Percentiles rank a stretch among this genome's conserved stretches.
phyloP scores from a whole-genome alignment of 2,329 filamentous ascomycete species.

The Tolypocladium pustulatum region DNA sequence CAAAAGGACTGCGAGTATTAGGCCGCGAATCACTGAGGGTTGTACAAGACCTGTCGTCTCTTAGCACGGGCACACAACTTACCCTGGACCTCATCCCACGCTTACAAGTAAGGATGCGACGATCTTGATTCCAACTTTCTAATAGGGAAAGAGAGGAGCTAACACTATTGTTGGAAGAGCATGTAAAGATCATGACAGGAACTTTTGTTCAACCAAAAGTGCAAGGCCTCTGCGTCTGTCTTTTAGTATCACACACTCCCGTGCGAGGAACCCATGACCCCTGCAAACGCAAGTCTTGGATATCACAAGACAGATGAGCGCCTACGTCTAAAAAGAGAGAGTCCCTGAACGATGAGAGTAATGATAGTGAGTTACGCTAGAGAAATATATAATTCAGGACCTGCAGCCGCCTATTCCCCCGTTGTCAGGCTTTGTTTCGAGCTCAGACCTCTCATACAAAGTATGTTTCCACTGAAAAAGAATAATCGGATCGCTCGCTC shows the following conservation, averaged over 20 bases:
- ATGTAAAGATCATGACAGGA: too few relatives aligned
- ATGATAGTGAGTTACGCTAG: neutral
- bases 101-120: neutral
- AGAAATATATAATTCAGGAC: neutral
- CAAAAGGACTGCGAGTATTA: neutral
- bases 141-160: neutral
- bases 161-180: neutral
- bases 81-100: neutral
- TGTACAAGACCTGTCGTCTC: neutral
- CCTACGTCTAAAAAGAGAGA: neutral
- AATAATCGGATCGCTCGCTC: neutral
- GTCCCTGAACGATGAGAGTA: neutral
- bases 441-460: neutral
- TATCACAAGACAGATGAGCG: neutral
- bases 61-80: neutral
- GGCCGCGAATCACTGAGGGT: too few relatives aligned
- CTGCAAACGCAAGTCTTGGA: neutral
- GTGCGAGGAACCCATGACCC: too few relatives aligned
- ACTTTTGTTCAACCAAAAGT: neutral
- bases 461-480: neutral
- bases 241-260: too few relatives aligned
- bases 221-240: too few relatives aligned
- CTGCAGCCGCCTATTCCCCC: neutral
- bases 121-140: neutral
- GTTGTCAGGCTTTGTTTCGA: neutral